Percentiles rank a stretch among this genome's conserved stretches.
These are phyloP conservation scores for Phaseolus lunatus DNA, from an alignment of 306 rosid genomes.

Conservation along the genomic window DNA sequence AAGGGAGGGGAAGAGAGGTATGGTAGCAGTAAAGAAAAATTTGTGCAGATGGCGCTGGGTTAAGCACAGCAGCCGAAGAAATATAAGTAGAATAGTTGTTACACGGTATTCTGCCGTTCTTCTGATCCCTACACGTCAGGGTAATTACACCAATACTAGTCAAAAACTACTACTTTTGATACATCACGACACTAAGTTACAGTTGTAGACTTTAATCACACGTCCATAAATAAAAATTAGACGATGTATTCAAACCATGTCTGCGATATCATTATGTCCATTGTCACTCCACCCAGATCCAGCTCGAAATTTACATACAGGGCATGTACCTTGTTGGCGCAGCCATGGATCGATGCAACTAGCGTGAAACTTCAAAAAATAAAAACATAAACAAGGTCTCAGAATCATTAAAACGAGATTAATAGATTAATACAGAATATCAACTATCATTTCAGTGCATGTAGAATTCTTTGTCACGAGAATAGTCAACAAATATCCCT, in stretches of 20 bases:
- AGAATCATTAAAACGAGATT: constrained; percentile 9
- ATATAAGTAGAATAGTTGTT: constrained; percentile 27
- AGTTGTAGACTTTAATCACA: constrained; percentile 19
- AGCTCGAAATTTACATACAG: constrained; percentile 87
- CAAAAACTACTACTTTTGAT: constrained; percentile 32
- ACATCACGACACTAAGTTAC: constrained; percentile 7
- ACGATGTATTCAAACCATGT: constrained; percentile 63
- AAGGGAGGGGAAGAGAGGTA: background rate
- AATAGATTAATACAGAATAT: background rate
- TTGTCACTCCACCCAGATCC: constrained; percentile 77
- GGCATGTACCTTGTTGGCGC: constrained; percentile 95
- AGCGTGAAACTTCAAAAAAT: constrained; percentile 73
- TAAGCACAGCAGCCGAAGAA: constrained; percentile 8
- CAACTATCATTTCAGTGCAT: background rate
- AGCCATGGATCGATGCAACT: constrained; percentile 97
- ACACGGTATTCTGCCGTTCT: constrained; percentile 36
- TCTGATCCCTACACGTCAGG: constrained; percentile 50
- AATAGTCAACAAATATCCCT: constrained; percentile 3
- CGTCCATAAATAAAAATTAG: constrained; percentile 35
- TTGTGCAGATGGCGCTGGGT: background rate
- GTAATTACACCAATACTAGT: constrained; percentile 52
- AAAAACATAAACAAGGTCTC: constrained; percentile 28
- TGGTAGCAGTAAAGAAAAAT: background rate
- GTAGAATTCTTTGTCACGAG: background rate
- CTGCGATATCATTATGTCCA: constrained; percentile 63